Evolutionary conservation across 2,329 filamentous ascomycete genomes (phyloP).

Genomic region (Monosporascus sp.): DNA sequence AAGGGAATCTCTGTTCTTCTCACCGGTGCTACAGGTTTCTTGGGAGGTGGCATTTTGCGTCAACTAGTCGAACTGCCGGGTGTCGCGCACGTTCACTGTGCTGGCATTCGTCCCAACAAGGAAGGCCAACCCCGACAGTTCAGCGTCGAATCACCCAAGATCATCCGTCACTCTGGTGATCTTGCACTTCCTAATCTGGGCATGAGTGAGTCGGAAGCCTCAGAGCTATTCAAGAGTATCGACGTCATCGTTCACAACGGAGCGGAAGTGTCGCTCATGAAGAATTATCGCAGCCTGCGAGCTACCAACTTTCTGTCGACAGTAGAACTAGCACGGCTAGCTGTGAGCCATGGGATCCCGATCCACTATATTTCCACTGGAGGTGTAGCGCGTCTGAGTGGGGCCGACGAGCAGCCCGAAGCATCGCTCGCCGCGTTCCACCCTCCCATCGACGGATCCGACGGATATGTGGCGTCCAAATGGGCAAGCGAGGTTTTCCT

Average conservation of each 20-base stretch:
- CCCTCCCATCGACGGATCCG: conserved; percentile 5
- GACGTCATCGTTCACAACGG: neutral
- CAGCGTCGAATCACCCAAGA: too few relatives aligned
- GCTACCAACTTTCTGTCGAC: neutral
- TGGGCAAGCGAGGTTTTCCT: conserved; percentile 21
- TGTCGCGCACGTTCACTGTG: too few relatives aligned
- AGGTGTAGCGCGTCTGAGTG: neutral
- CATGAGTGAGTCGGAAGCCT: too few relatives aligned
- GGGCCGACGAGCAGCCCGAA: neutral
- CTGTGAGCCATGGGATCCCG: neutral
- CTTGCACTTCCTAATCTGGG: too few relatives aligned
- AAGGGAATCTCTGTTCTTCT: too few relatives aligned
- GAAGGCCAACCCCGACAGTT: too few relatives aligned
- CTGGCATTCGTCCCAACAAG: too few relatives aligned
- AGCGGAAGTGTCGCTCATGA: neutral
- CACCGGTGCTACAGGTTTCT: too few relatives aligned
- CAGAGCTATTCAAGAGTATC: too few relatives aligned
- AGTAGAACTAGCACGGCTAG: neutral
- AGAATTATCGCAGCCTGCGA: neutral
- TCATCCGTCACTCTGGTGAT: too few relatives aligned
- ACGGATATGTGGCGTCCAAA: conserved; percentile 19
- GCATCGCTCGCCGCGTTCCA: conserved; percentile 1
- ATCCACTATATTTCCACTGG: neutral
- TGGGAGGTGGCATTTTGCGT: too few relatives aligned
- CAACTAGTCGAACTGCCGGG: too few relatives aligned